Base-by-base conservation (phyloP, 75 land plant genomes). In the Selaginella tamariscina region DNA sequence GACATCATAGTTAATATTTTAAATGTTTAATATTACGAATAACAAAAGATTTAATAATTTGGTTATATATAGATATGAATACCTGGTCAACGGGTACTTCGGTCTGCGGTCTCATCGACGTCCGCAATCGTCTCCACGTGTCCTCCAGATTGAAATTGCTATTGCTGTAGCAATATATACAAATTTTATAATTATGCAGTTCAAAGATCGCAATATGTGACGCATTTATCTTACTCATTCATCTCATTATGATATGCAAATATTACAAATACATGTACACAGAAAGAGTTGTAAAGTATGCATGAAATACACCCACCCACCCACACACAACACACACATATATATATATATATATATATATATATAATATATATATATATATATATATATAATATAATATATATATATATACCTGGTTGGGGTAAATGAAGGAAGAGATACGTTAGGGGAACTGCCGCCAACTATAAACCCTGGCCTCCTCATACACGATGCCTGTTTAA, bases 391-490 rank as follows among this genome's bases (percentile, higher is more conserved):
- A 27, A 30, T 55, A 11, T 26, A 27, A 22, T 22, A 24, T 22
- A n/a, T 23, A 1, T n/a, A 20, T 22, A 31, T 33, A 70, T 28
- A 74, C 76, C 76, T 70, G n/a, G 72, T 55, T 63, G 27, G 74
- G 30, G 88, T 65, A 73, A 82, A 65, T 31, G 88, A 76, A 11
- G 96, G 84, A 54, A 89, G 81, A 56, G 83, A 64, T 29, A 39
- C 68, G 66, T 70, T 71, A 15, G 73, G 68, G 0, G 83, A 89
- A 21, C 93, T 83, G 70, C 85, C 84, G 66, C 88, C 88, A 62
- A 93, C 59, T 31, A 93, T 93, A 78, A 88, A 93, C 69, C 88
- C 79, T 63, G 93, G 95, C 54, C 94, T 79, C 64, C 98, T 75
- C 59, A 86, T 77, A 73, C 87, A 84, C 49, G 70, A 49, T 60